A percentile compares a stretch with the other conserved stretches of the same genome.
These are phyloP conservation scores for Ganoderma lingzhi DNA, from an alignment of 1,284 basidiomycete species.

Conservation along the genomic window DNA sequence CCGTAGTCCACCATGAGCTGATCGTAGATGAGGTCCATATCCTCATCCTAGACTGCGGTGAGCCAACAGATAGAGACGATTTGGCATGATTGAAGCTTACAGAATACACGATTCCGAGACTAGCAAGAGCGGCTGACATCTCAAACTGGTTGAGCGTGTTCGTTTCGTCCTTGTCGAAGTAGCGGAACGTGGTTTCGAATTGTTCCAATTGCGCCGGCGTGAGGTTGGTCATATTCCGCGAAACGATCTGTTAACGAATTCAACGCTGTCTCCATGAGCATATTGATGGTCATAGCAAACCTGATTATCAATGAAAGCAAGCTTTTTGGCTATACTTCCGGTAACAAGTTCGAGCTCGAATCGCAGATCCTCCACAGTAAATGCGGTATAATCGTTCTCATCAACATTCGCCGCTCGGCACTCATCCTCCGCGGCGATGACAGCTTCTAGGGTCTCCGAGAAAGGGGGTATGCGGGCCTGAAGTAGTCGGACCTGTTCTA, in stretches of 20 bases:
- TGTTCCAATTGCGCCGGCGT: slow-evolving; percentile 97
- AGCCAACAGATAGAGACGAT: not conserved
- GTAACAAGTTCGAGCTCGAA: slow-evolving; percentile 90
- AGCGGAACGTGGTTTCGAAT: slow-evolving; percentile 97
- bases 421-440: slow-evolving; percentile 73
- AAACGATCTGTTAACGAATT: slow-evolving; percentile 69
- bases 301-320: slow-evolving; percentile 97
- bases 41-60: slow-evolving; percentile 69
- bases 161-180: slow-evolving; percentile 94
- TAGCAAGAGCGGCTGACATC: slow-evolving; percentile 93
- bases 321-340: slow-evolving; percentile 88
- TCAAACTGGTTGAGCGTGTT: slow-evolving; percentile 89
- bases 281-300: slow-evolving; percentile 48
- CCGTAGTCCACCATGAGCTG: slow-evolving; percentile 89
- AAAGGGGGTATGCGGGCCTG: slow-evolving; percentile 72
- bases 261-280: not conserved
- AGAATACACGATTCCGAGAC: slow-evolving; percentile 93
- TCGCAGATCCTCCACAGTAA: slow-evolving; percentile 89
- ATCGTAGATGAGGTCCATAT: slow-evolving; percentile 86
- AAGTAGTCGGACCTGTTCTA: slow-evolving; percentile 60
- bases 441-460: slow-evolving; percentile 60
- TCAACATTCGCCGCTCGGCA: slow-evolving; percentile 94
- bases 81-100: slow-evolving; percentile 46
- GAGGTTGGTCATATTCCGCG: slow-evolving; percentile 89
- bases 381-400: slow-evolving; percentile 96